Percentiles rank a stretch among this genome's conserved stretches.
Conservation (phyloP, 1,139 yeast genomes). For the Diutina neorugosa region DNA sequence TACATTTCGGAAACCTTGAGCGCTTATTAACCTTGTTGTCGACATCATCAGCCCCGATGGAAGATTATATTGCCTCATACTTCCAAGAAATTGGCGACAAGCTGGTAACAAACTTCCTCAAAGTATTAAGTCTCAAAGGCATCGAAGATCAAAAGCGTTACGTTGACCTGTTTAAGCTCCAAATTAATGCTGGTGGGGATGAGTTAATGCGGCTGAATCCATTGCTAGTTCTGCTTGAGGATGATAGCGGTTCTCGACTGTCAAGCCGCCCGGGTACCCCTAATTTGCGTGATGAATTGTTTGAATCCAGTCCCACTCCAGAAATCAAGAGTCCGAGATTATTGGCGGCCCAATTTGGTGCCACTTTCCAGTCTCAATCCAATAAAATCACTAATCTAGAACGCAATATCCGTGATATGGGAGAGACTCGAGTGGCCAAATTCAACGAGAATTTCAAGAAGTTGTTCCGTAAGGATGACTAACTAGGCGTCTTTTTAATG, state of each 20-base stretch:
- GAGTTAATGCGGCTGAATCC: neutral
- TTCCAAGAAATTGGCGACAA: constrained; percentile 58
- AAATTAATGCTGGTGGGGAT: constrained; percentile 9
- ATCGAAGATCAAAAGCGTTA: constrained; percentile 38
- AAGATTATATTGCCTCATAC: constrained; percentile 55
- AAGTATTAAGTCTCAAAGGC: constrained; percentile 55
- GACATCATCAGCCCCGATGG: constrained; percentile 49
- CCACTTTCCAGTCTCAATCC: constrained; percentile 19
- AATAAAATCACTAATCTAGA: constrained; percentile 44
- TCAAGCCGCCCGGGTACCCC: neutral
- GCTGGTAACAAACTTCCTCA: constrained; percentile 48
- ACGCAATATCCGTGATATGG: constrained; percentile 37
- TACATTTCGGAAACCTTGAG: constrained; percentile 43
- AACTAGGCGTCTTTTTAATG: neutral
- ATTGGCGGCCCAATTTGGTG: neutral
- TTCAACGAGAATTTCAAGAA: constrained; percentile 48
- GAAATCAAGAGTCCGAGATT: neutral
- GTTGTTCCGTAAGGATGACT: constrained; percentile 38
- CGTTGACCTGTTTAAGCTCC: constrained; percentile 41
- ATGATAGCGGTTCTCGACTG: neutral
- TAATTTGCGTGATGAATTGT: neutral
- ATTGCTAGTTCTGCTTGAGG: neutral
- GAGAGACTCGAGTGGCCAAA: constrained; percentile 46
- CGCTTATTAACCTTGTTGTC: constrained; percentile 53
- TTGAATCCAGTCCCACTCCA: neutral